Conservation (phyloP, 2,329 filamentous ascomycete species). For the Aspergillus sp. region DNA sequence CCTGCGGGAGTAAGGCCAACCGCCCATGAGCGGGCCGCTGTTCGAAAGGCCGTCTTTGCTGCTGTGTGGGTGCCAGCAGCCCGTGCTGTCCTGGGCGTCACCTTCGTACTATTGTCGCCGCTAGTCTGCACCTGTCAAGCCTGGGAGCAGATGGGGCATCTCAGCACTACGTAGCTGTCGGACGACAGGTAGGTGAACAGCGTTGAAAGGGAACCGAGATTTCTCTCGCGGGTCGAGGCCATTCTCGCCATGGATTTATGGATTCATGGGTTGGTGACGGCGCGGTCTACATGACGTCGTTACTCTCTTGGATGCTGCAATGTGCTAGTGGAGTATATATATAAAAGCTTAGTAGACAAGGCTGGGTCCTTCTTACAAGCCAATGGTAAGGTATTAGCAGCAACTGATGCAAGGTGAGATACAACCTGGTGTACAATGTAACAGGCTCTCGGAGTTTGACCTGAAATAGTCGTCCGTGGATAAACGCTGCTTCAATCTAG, state of each 20-base stretch:
- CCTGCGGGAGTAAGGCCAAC: not conserved
- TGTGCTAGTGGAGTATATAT: too few relatives aligned
- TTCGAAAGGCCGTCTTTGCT: not conserved
- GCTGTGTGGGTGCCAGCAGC: not conserved
- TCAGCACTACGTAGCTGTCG: not conserved
- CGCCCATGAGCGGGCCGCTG: not conserved
- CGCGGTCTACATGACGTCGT: too few relatives aligned
- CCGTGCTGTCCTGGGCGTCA: not conserved
- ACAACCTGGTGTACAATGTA: too few relatives aligned
- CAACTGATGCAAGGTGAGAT: too few relatives aligned
- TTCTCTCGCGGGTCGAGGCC: not conserved
- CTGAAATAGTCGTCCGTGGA: too few relatives aligned
- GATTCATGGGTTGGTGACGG: too few relatives aligned
- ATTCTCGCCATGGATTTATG: not conserved
- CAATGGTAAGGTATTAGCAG: too few relatives aligned
- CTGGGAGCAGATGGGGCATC: not conserved
- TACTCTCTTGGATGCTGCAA: too few relatives aligned
- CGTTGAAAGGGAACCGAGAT: not conserved
- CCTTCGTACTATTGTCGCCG: not conserved
- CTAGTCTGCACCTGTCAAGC: not conserved
- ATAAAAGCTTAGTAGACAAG: too few relatives aligned
- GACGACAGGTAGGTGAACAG: not conserved
- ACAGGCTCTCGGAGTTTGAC: too few relatives aligned
- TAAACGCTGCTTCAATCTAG: too few relatives aligned
- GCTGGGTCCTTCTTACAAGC: too few relatives aligned